Conservation (phyloP, 306 rosid genomes). For the Carpinus fangiana region DNA sequence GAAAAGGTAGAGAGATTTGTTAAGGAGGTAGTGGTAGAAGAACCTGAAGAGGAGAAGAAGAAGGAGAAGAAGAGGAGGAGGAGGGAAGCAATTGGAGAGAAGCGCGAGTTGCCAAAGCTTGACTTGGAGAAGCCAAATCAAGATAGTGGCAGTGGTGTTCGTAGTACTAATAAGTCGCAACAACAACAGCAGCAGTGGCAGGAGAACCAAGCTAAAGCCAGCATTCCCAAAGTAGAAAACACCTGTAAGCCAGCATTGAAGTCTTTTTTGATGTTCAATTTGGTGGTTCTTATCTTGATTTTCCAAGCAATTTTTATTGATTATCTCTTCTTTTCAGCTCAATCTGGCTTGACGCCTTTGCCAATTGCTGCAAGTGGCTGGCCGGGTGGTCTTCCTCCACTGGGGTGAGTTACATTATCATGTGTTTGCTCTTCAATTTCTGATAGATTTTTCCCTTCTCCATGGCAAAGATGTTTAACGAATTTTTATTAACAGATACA, state of each 20-base stretch:
- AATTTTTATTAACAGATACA: conserved; percentile 29
- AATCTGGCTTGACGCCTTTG: conserved; percentile 38
- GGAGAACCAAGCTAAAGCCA: conserved; percentile 14
- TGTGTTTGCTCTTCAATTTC: conserved; percentile 21
- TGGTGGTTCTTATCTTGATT: background rate
- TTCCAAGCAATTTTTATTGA: conserved; percentile 19
- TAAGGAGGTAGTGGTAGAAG: conserved; percentile 30
- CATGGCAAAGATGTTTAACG: conserved; percentile 25
- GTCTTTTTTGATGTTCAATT: background rate
- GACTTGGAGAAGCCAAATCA: conserved; percentile 40
- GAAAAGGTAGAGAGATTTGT: conserved; percentile 35
- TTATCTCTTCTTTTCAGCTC: conserved; percentile 34
- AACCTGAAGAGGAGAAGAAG: conserved; percentile 24
- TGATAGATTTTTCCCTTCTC: conserved; percentile 15
- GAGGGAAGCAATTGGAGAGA: conserved; percentile 31
- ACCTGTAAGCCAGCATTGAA: conserved; percentile 42
- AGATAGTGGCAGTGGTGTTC: conserved; percentile 21
- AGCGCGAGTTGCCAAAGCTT: conserved; percentile 33
- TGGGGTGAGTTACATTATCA: conserved; percentile 43
- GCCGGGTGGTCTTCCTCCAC: conserved; percentile 44
- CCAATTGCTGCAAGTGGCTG: conserved; percentile 40
- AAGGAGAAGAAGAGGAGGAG: conserved; percentile 25
- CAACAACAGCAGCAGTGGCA: conserved; percentile 17
- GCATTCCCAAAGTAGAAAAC: conserved; percentile 38
- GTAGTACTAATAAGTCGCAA: conserved; percentile 22